phyloP scores from a whole-genome alignment of 495 filamentous ascomycete genomes.

The Penicillium silybi region DNA sequence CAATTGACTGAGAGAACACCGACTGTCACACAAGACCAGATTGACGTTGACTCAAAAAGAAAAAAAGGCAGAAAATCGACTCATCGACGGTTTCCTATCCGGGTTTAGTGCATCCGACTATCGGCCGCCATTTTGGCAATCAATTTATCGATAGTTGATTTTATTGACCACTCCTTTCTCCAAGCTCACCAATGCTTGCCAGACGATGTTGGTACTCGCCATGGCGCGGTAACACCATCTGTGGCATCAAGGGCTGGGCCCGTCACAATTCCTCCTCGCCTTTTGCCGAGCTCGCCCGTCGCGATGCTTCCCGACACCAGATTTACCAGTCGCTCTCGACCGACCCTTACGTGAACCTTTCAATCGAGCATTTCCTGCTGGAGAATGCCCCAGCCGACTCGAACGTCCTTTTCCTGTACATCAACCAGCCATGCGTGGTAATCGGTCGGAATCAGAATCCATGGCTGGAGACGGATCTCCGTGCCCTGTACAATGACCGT shows the following conservation, averaged over 20 bases:
- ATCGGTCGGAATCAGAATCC: conserved; percentile 97
- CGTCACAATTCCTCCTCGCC: conserved; percentile 36
- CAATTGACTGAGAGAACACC: conserved; percentile 2
- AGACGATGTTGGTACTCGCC: conserved; percentile 11
- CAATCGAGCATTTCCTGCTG: conserved; percentile 90
- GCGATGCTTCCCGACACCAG: conserved; percentile 50
- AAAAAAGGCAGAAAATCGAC: conserved; percentile 20
- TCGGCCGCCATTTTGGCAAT: conserved; percentile 15
- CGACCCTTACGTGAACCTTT: conserved; percentile 88
- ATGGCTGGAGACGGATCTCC: conserved; percentile 84
- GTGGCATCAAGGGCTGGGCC: conserved; percentile 11
- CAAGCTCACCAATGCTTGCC: conserved; percentile 16
- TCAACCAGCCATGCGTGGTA: conserved; percentile 79
- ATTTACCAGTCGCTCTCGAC: conserved; percentile 72
- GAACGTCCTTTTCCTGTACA: conserved; percentile 78
- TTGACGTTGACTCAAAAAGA: conserved; percentile 4
- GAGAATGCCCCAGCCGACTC: conserved; percentile 65
- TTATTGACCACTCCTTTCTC: conserved; percentile 10
- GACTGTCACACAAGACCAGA: not conserved
- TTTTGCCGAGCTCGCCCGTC: conserved; percentile 42
- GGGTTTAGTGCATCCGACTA: conserved; percentile 32
- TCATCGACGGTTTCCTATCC: conserved; percentile 26
- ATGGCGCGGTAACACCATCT: not conserved
- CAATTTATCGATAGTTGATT: not conserved
- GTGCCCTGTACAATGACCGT: conserved; percentile 44